Base-by-base conservation (phyloP, 176 grass and related monocot species). In the Zoysia japonica region DNA sequence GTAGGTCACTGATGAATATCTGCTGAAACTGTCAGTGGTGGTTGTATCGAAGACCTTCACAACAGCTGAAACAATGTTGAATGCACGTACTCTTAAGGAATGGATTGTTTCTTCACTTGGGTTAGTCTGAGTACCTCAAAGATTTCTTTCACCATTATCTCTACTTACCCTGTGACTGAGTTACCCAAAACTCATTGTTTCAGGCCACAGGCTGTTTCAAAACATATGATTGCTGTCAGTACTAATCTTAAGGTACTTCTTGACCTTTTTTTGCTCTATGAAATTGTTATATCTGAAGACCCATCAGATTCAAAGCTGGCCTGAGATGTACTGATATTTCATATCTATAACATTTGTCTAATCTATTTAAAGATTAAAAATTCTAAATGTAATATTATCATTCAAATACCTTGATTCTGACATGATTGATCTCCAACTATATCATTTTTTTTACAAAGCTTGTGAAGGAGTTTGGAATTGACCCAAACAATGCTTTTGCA, bases 31-130 rank as follows among this genome's bases (percentile, higher is more conserved):
- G 4, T 89, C 83, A 99, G 96, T 99, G 86, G 96, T 99, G 40
- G 92, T 99, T 70, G 96, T 95, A 70, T 99, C 96, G 67, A 99
- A 99, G 88, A 99, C 96, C 67, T 99, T 99, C 82, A 99, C 96
- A n/a, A 99, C 96, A 61, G 96, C 90, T 63, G 96, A 99, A 88
- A 99, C 96, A 42, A 99, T 99, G 96, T 77, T 99, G 71, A 99
- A 95, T 89, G 96, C 96, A 88, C 82, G 96, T 84, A 99, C 96
- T 82, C 79, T 99, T 77, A 99, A 87, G 80, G 90, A 95, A 65
- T 99, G 96, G 96, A 99, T 99, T 44, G 38, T 85, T 46, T 89
- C 96, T 88, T 83, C 92, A 48, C 90, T 99, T 71, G 96, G 96
- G 92, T 99, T 72, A 86, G 90, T 81, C 67, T 71, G 70, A 39